A percentile compares a stretch with the other conserved stretches of the same genome.
Evolutionary conservation across 2,329 filamentous ascomycete species (phyloP).

Genomic region (Penicillium brevicompactum): DNA sequence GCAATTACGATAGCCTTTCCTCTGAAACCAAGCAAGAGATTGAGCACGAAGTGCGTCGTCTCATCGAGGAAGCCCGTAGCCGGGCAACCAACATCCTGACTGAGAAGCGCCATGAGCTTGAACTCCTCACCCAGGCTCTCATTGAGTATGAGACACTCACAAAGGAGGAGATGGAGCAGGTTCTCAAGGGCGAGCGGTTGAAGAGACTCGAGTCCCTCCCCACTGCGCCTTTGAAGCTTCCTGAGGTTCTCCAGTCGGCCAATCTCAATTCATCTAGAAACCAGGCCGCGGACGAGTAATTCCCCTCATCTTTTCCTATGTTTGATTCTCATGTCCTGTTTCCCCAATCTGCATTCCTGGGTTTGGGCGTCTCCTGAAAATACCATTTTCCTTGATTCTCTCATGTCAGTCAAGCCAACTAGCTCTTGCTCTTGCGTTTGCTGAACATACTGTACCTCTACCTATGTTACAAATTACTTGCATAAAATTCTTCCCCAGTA

Average conservation of each 20-base stretch:
- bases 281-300: constrained; percentile 27
- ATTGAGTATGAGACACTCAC: constrained; percentile 93
- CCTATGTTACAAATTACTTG: not conserved
- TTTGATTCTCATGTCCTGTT: constrained; percentile 4
- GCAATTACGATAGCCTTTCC: constrained; percentile 79
- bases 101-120: constrained; percentile 78
- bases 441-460: constrained; percentile 4
- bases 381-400: constrained; percentile 18
- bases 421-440: not conserved
- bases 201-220: constrained; percentile 63
- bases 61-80: constrained; percentile 78
- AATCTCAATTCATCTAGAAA: constrained; percentile 29
- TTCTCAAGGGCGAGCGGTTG: constrained; percentile 83
- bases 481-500: not conserved
- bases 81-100: constrained; percentile 72
- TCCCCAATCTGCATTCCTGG: constrained; percentile 22
- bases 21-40: constrained; percentile 84
- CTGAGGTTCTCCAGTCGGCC: constrained; percentile 49
- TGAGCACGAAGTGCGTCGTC: constrained; percentile 81
- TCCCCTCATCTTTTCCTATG: constrained; percentile 4
- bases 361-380: constrained; percentile 29
- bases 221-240: constrained; percentile 65
- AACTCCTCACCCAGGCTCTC: constrained; percentile 82
- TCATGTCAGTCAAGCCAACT: not conserved
- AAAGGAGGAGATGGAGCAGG: constrained; percentile 85